These are phyloP conservation scores for Ilex paraguariensis DNA, from an alignment of 305 asterid species.

Conservation along the genomic window DNA sequence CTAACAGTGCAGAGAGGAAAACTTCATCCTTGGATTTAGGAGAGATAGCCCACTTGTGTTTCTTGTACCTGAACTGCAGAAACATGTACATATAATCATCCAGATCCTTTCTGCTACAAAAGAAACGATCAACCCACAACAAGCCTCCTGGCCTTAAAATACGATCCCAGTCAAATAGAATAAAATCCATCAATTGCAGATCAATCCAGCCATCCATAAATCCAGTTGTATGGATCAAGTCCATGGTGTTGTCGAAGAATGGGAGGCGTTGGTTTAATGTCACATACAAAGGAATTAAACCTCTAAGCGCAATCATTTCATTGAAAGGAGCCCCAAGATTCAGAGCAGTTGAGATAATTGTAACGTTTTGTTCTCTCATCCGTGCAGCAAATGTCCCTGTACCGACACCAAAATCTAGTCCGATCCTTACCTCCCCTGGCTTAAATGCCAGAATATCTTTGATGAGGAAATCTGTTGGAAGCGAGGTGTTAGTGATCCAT, in stretches of 20 bases:
- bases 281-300: slow-evolving; percentile 61
- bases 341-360: slow-evolving; percentile 64
- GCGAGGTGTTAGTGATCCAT: slow-evolving; percentile 49
- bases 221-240: slow-evolving; percentile 75
- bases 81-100: slow-evolving; percentile 90
- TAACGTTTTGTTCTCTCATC: slow-evolving; percentile 72
- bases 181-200: slow-evolving; percentile 66
- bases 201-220: slow-evolving; percentile 93
- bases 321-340: slow-evolving; percentile 86
- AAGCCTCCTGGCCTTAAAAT: slow-evolving; percentile 85
- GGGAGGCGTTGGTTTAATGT: slow-evolving; percentile 87
- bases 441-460: slow-evolving; percentile 48
- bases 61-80: slow-evolving; percentile 85
- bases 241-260: slow-evolving; percentile 88
- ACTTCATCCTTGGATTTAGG: slow-evolving; percentile 78
- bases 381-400: slow-evolving; percentile 88
- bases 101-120: slow-evolving; percentile 70
- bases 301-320: slow-evolving; percentile 79
- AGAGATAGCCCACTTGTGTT: slow-evolving; percentile 76
- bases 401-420: slow-evolving; percentile 72
- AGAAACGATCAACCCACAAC: slow-evolving; percentile 81
- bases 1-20: slow-evolving; percentile 74
- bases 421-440: slow-evolving; percentile 66
- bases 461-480: slow-evolving; percentile 44
- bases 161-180: slow-evolving; percentile 89